Conservation (phyloP, 495 filamentous ascomycete species). For the Xylaria castorea region DNA sequence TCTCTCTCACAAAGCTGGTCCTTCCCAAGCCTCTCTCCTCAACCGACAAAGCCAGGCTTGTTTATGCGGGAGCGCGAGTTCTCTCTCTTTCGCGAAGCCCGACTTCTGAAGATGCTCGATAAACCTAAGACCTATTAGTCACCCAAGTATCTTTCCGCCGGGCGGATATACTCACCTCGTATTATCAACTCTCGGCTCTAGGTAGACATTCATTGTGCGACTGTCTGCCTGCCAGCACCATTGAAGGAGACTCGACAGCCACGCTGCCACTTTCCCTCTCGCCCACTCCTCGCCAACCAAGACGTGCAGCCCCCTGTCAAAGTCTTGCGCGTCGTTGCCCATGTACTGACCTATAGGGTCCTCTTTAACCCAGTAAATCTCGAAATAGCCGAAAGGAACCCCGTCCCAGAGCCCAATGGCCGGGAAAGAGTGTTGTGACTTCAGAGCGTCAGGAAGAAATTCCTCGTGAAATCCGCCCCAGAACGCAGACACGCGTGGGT, state of each 20-base stretch:
- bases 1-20: conserved; percentile 68
- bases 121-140: conserved; percentile 62
- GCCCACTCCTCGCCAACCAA: conserved; percentile 94
- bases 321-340: conserved; percentile 68
- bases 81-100: conserved; percentile 88
- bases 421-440: conserved; percentile 79
- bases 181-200: conserved; percentile 95
- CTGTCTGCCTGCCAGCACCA: conserved; percentile 80
- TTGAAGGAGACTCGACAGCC: conserved; percentile 87
- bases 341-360: conserved; percentile 75
- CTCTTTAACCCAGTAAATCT: conserved; percentile 98
- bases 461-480: conserved; percentile 77
- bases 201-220: conserved; percentile 77
- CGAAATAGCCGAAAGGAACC: conserved; percentile 95
- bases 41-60: conserved; percentile 87
- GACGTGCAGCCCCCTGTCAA: conserved; percentile 87
- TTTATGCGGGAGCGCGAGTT: conserved; percentile 91
- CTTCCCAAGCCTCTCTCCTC: conserved; percentile 81
- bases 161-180: conserved; percentile 66
- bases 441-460: conserved; percentile 71
- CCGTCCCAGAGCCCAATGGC: conserved; percentile 94
- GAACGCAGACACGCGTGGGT: conserved; percentile 78
- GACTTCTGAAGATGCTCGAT: conserved; percentile 73
- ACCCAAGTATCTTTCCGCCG: neutral
- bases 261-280: conserved; percentile 74